These are phyloP conservation scores for Botrytis elliptica DNA, from an alignment of 2,329 filamentous ascomycete species.

Conservation along the genomic window DNA sequence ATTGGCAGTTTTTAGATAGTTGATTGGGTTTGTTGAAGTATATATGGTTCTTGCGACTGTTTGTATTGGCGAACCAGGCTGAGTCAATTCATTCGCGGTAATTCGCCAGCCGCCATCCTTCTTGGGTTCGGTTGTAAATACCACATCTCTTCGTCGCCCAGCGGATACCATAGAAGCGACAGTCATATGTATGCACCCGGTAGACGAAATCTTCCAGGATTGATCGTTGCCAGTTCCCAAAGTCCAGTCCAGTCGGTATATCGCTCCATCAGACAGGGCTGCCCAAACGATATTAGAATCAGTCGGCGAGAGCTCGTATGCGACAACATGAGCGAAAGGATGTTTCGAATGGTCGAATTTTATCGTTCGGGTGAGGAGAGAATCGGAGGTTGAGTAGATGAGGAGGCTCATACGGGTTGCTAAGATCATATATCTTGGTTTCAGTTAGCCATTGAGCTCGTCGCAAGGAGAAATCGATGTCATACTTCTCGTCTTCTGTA, in stretches of 20 bases:
- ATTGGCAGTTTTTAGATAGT: conserved; percentile 50
- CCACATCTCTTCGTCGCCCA: conserved; percentile 38
- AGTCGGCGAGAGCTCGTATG: conserved; percentile 44
- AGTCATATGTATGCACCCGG: conserved; percentile 40
- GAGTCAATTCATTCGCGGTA: conserved; percentile 40
- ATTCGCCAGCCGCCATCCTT: conserved; percentile 38
- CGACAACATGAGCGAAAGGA: conserved; percentile 39
- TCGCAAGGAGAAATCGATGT: conserved; percentile 32
- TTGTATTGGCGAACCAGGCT: conserved; percentile 32
- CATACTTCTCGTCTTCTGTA: conserved; percentile 58
- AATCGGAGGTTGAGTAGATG: conserved; percentile 78
- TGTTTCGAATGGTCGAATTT: conserved; percentile 39
- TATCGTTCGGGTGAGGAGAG: conserved; percentile 74
- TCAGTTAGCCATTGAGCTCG: conserved; percentile 24
- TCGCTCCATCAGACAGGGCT: conserved; percentile 55
- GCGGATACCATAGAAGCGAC: conserved; percentile 39
- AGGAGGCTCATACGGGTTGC: conserved; percentile 73
- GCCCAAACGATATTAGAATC: conserved; percentile 56
- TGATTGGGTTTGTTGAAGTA: conserved; percentile 43
- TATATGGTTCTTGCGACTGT: conserved; percentile 43
- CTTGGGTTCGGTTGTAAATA: conserved; percentile 39
- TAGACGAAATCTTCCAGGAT: conserved; percentile 43
- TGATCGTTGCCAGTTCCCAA: conserved; percentile 45
- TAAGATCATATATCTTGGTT: conserved; percentile 64
- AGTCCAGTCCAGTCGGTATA: conserved; percentile 61